Evolutionary conservation across 441 rosid species (phyloP), one percentile per base, ranked within the genome.

Genomic region (Populus tomentosa): DNA sequence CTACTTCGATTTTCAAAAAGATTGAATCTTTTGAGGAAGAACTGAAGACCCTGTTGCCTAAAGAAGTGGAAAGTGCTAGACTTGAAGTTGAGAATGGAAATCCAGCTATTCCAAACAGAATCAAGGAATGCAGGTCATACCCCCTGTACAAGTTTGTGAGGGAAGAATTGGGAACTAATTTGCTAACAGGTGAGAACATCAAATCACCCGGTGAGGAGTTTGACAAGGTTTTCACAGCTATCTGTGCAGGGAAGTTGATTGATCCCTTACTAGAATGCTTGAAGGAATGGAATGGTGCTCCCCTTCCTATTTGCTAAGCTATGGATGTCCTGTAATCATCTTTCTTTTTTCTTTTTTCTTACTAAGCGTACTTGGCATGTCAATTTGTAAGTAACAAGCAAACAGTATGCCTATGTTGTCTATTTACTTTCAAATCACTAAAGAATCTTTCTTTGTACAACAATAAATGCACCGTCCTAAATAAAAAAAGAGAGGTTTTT

Each of bases 231-330:
- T 90, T 89, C 85, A 4, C 82, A 4, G 92, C 91, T n/a, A 85
- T 90, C 64, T 88, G 94, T 80, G 85, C 79, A 21, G 89, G 92
- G 71, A 88, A 84, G 80, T 32, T 90, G 78, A 89, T 89, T 76
- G 92, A 88, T 78, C 92, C 92, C 1, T 28, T 89, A 87, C 53
- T 89, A 72, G 90, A 88, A 23, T 90, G 94, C 79, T 77, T 89
- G 76, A 77, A 81, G 78, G 90, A 87, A 20, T 90, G 92, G 94
- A 85, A 89, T 59, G 92, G 94, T n/a, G 86, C 89, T 71, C 94
- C 94, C 33, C 77, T 90, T 68, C 94, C 92, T 7, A 83, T 90
- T 10, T 78, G 86, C 76, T 83, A 87, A 83, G 21, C 1, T 21
- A 13, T 85, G 88, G 85, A 86, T 81, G 63, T 69, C 53, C 0